Percentiles rank a stretch among this genome's conserved stretches.
These are phyloP conservation scores for Raphanus hybrid DNA, from an alignment of 441 rosid species.

Conservation along the genomic window DNA sequence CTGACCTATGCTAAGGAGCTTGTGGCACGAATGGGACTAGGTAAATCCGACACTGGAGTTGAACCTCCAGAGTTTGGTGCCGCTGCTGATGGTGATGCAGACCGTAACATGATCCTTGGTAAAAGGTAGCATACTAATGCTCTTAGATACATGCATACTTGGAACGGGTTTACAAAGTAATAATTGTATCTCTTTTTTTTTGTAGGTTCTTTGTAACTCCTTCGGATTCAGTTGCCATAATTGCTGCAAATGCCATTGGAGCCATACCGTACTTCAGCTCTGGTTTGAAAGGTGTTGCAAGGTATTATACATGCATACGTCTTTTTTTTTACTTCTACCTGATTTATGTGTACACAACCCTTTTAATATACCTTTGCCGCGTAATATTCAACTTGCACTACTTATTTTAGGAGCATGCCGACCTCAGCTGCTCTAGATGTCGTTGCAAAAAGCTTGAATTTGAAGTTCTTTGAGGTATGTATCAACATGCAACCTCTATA, in stretches of 20 bases:
- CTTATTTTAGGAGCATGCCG: slow-evolving; percentile 92
- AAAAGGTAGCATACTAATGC: slow-evolving; percentile 58
- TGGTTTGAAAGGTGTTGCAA: slow-evolving; percentile 98
- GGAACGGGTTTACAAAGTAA: slow-evolving; percentile 2
- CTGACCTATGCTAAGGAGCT: slow-evolving; percentile 97
- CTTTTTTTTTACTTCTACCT: background rate
- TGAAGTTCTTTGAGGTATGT: slow-evolving; percentile 95
- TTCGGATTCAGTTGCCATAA: slow-evolving; percentile 96
- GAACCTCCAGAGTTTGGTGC: slow-evolving; percentile 90
- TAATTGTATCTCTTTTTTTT: slow-evolving; percentile 26
- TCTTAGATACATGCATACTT: slow-evolving; percentile 9
- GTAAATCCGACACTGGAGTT: slow-evolving; percentile 59
- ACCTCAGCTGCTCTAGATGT: slow-evolving; percentile 99
- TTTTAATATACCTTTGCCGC: background rate
- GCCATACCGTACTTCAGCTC: slow-evolving; percentile 91
- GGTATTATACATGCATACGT: slow-evolving; percentile 47
- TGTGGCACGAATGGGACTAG: slow-evolving; percentile 93
- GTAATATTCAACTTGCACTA: slow-evolving; percentile 6
- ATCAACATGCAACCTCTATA: slow-evolving; percentile 3
- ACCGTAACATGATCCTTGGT: slow-evolving; percentile 94
- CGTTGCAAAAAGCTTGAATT: slow-evolving; percentile 78
- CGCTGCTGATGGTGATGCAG: slow-evolving; percentile 98
- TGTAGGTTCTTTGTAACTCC: slow-evolving; percentile 97
- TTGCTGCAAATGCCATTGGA: slow-evolving; percentile 94
- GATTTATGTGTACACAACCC: background rate